Evolutionary conservation across 1,139 yeast genomes (phyloP), one percentile per base, ranked within the genome.

Genomic region (Yamadazyma mexicana): DNA sequence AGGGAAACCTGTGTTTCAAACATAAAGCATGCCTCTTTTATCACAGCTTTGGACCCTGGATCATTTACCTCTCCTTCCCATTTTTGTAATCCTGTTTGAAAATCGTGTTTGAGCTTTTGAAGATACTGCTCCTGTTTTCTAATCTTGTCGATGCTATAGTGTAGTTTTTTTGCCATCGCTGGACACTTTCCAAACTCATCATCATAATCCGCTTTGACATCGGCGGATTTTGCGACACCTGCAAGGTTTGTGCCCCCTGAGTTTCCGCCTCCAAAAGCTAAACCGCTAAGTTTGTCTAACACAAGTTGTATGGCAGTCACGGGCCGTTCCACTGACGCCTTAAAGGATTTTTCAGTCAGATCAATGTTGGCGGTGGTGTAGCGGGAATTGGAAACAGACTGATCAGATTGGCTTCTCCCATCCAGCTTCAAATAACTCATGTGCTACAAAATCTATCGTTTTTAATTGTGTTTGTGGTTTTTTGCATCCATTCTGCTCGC

Each of bases 281-380:
- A 39, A 9, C 48, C 36, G 8, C 52, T 44, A 12, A 65, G 49
- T 46, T 59, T 62, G 17, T 60, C 68, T 15, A 63, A 38, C 1
- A 63, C 62, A 40, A 54, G 52, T 24, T 59, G 61, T 18, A 66
- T 41, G 1, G 70, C 64, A 0, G 69, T 61, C 2, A 59, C 45
- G 2, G 70, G 69, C 29, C 69, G 50, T 29, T 46, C 56, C 22
- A 44, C 30, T 5, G 26, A 12, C 6, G 7, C 11, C 17, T 29
- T 29, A 22, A 29, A 29, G 9, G 14, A 16, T n/a, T 22, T 15
- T 6, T 16, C 22, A 24, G 5, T n/a, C 27, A 10, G 7, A 9
- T 40, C 41, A 5, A 33, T 6, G 4, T 26, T 24, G 3, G 42
- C 40, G 3, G 44, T 35, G 27, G 34, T 36, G 28, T 35, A 40